Evolutionary conservation across 2,329 filamentous ascomycete genomes (phyloP).

Genomic region (Alternaria longipes): DNA sequence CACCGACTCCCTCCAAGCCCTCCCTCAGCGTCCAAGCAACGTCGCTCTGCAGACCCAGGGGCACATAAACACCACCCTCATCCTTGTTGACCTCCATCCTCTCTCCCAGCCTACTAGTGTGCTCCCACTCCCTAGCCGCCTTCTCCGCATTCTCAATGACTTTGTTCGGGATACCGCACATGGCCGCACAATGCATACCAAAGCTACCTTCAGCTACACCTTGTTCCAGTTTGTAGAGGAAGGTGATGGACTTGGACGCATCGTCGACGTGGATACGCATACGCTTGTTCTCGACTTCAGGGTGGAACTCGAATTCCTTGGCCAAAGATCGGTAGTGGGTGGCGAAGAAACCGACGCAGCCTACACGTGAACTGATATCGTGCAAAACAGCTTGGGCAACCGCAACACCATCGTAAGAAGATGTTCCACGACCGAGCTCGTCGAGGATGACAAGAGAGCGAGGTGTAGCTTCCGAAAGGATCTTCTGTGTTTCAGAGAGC

Average conservation of each 20-base stretch:
- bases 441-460: slow-evolving; percentile 96
- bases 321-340: slow-evolving; percentile 97
- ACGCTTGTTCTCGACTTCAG: slow-evolving; percentile 83
- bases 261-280: slow-evolving; percentile 98
- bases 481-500: slow-evolving; percentile 97
- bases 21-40: slow-evolving; percentile 78
- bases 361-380: slow-evolving; percentile 90
- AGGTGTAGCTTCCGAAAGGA: slow-evolving; percentile 90
- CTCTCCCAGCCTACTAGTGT: slow-evolving; percentile 89
- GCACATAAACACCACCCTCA: slow-evolving; percentile 81
- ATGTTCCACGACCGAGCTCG: slow-evolving; percentile 93
- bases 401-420: slow-evolving; percentile 94
- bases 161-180: slow-evolving; percentile 89
- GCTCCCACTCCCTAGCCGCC: slow-evolving; percentile 92
- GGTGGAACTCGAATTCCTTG: slow-evolving; percentile 87
- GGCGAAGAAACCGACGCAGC: slow-evolving; percentile 94
- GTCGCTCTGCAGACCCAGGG: slow-evolving; percentile 87
- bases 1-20: slow-evolving; percentile 54
- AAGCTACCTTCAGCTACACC: slow-evolving; percentile 97
- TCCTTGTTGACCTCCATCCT: slow-evolving; percentile 76
- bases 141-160: slow-evolving; percentile 88
- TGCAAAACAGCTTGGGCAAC: slow-evolving; percentile 98
- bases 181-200: slow-evolving; percentile 98
- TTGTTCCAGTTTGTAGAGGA: slow-evolving; percentile 91
- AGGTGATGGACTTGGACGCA: slow-evolving; percentile 84